Evolutionary conservation across 257 asterid species (phyloP).

Genomic region (Solanum tarapatanum): DNA sequence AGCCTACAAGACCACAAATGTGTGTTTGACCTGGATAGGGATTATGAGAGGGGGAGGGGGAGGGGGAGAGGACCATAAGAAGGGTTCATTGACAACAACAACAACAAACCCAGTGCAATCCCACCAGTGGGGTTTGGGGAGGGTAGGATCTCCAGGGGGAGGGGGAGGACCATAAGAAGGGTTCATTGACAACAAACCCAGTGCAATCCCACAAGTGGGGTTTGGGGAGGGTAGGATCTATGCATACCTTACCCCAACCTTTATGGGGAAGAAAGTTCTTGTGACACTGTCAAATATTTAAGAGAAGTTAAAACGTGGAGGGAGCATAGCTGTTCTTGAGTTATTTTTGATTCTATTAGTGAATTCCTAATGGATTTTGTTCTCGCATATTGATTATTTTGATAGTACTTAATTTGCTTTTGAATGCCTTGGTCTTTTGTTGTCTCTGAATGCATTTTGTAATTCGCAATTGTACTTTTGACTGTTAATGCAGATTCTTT

Average conservation of each 20-base stretch:
- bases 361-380: background rate
- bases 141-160: background rate
- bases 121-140: background rate
- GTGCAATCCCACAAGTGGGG: background rate
- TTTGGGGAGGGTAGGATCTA: background rate
- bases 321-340: background rate
- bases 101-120: background rate
- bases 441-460: background rate
- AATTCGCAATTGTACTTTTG: background rate
- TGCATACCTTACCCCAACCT: background rate
- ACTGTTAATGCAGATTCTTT: slow-evolving; percentile 35
- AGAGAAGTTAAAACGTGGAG: background rate
- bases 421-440: background rate
- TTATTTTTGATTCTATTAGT: background rate
- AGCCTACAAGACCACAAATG: background rate
- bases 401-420: background rate
- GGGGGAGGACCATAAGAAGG: background rate
- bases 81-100: background rate
- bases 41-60: too few relatives aligned
- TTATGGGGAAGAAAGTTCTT: background rate
- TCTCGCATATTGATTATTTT: background rate
- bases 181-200: background rate
- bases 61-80: background rate
- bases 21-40: background rate
- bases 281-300: background rate